Percentiles rank a stretch among this genome's conserved stretches.
Conservation (phyloP, 257 asterid genomes). For the Capsicum rhomboideum region DNA sequence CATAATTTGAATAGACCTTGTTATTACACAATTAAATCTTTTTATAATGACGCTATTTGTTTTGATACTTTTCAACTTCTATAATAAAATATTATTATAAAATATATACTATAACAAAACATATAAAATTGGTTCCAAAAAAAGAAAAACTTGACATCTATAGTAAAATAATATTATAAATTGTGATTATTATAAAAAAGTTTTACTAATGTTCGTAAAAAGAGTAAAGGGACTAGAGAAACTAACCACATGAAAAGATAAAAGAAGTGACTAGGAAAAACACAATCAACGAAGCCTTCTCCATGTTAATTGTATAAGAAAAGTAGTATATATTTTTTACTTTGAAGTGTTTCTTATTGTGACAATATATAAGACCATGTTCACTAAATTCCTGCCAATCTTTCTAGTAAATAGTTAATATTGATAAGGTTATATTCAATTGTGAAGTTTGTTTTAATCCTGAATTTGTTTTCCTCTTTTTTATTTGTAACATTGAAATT, state of each 20-base stretch:
- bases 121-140: too few species aligned
- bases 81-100: too few species aligned
- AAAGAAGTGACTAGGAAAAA: background rate
- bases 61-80: too few species aligned
- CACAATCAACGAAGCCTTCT: background rate
- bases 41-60: background rate
- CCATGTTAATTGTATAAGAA: background rate
- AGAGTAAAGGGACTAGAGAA: background rate
- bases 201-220: background rate
- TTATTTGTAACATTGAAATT: too few species aligned
- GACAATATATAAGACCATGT: background rate
- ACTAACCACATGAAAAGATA: background rate
- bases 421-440: background rate
- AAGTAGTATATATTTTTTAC: background rate
- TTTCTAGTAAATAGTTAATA: background rate
- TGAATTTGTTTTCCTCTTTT: too few species aligned
- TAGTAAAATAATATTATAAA: too few species aligned
- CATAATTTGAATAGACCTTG: background rate
- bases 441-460: background rate
- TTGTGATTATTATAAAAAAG: too few species aligned
- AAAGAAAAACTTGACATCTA: too few species aligned
- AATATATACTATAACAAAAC: too few species aligned
- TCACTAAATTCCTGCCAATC: background rate
- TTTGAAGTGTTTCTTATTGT: background rate
- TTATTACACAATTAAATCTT: too few species aligned